Evolutionary conservation across 1,284 basidiomycete genomes (phyloP).

Genomic region (Cystobasidiaceae sp.): DNA sequence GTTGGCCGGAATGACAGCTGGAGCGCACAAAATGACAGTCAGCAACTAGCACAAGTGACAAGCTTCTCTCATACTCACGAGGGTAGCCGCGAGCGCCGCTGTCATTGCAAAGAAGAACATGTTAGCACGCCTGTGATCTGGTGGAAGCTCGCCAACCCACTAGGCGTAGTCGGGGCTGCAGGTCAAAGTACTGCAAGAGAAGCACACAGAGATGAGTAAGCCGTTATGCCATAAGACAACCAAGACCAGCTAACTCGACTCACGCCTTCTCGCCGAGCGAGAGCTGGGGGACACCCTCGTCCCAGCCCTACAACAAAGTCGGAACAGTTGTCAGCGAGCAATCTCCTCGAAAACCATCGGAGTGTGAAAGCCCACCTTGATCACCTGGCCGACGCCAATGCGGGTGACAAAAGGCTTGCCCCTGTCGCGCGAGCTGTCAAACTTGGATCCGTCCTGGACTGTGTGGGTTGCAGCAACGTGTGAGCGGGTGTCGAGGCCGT

Average conservation of each 20-base stretch:
- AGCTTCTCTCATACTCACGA: background rate
- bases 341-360: background rate
- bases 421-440: slow-evolving; percentile 45
- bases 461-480: background rate
- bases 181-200: slow-evolving; percentile 27
- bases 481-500: background rate
- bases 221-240: background rate
- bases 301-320: slow-evolving; percentile 42
- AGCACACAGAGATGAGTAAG: too few relatives aligned
- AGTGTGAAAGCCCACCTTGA: slow-evolving; percentile 38
- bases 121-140: slow-evolving; percentile 11
- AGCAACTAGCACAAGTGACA: background rate
- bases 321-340: background rate
- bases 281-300: slow-evolving; percentile 46
- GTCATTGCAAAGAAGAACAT: background rate
- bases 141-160: slow-evolving; percentile 35
- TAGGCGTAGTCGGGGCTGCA: slow-evolving; percentile 48
- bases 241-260: too few relatives aligned
- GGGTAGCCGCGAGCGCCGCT: slow-evolving; percentile 33
- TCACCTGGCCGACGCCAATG: slow-evolving; percentile 47
- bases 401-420: slow-evolving; percentile 41
- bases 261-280: slow-evolving; percentile 48
- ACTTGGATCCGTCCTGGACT: slow-evolving; percentile 28
- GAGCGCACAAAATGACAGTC: slow-evolving; percentile 16
- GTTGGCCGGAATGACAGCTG: slow-evolving; percentile 47